phyloP scores from a whole-genome alignment of 495 filamentous ascomycete species.

The Penicillium malachiteum region DNA sequence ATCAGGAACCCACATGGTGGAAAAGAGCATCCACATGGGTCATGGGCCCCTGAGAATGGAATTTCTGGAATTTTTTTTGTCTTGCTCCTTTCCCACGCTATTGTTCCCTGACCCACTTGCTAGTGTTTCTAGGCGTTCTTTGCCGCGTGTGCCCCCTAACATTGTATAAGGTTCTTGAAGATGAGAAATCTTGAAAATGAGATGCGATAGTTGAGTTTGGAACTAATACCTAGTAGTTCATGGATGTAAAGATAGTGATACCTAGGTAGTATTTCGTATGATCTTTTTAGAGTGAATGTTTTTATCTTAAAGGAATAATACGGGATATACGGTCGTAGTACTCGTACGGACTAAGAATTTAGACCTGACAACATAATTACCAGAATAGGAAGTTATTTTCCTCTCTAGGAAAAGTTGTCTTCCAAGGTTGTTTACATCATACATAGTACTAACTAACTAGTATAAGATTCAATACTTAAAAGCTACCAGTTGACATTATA shows the following conservation, averaged over 20 bases:
- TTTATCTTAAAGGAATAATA: no score
- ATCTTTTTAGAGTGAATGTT: no score
- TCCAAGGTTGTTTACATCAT: no score
- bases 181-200: background rate
- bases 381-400: no score
- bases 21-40: slow-evolving; percentile 2
- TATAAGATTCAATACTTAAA: no score
- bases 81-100: slow-evolving; percentile 10
- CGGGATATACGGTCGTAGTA: no score
- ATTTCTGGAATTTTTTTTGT: slow-evolving; percentile 15
- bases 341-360: no score
- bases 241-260: background rate
- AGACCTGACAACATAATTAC: no score
- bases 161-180: background rate
- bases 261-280: background rate
- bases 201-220: background rate
- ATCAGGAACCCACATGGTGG: slow-evolving; percentile 2
- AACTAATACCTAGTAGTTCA: background rate
- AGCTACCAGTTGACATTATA: no score
- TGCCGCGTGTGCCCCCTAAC: slow-evolving; percentile 19
- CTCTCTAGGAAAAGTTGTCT: no score
- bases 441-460: no score
- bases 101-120: slow-evolving; percentile 26
- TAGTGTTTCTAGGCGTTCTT: slow-evolving; percentile 35
- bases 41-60: slow-evolving; percentile 17